Evolutionary conservation across 805 yeast genomes (phyloP).

Genomic region (Komagataella ulmi): DNA sequence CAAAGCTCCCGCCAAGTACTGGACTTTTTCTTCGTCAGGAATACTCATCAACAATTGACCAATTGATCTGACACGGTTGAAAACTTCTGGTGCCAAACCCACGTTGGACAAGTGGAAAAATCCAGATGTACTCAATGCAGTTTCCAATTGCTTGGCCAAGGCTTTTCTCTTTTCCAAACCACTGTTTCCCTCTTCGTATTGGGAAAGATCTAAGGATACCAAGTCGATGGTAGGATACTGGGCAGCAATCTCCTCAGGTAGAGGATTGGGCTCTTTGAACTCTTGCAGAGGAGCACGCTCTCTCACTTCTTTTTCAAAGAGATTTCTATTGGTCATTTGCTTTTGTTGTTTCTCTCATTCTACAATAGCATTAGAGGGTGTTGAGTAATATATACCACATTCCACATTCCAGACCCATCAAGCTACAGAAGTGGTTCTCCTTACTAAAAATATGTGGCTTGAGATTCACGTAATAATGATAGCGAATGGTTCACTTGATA

Average conservation of each 20-base stretch:
- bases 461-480: no score
- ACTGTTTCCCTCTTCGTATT: conserved; percentile 22
- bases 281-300: not conserved
- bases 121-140: conserved; percentile 26
- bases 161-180: conserved; percentile 14
- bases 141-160: conserved; percentile 24
- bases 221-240: conserved; percentile 14
- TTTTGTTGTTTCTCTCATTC: no score
- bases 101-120: conserved; percentile 29
- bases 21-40: conserved; percentile 23
- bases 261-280: not conserved
- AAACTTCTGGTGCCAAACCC: conserved; percentile 20
- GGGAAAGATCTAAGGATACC: conserved; percentile 22
- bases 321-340: not conserved
- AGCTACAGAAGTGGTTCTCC: not conserved
- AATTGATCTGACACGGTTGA: conserved; percentile 23
- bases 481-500: not conserved
- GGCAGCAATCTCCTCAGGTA: not conserved
- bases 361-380: not conserved
- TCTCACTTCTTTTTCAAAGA: not conserved
- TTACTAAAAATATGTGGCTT: not conserved
- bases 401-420: not conserved
- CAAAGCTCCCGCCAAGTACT: conserved; percentile 23
- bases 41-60: conserved; percentile 27
- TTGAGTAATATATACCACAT: not conserved